Conservation (phyloP, 192 early-diverging fungal genomes). For the Dispira simplex region DNA sequence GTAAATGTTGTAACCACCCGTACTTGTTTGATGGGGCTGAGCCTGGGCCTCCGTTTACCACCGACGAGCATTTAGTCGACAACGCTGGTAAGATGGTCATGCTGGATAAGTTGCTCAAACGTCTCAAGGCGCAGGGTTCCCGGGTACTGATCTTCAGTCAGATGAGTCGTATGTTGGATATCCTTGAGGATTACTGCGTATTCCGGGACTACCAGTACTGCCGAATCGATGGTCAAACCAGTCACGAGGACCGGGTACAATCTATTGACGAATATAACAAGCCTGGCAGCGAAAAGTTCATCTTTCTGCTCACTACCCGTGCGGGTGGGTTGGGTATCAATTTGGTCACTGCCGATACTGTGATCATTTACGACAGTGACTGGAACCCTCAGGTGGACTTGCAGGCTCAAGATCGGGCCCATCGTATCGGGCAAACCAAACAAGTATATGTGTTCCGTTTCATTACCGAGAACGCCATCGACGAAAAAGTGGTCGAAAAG, state of each 20-base stretch:
- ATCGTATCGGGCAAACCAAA: constrained; percentile 98
- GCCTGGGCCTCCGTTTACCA: constrained; percentile 91
- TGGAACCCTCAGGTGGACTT: constrained; percentile 89
- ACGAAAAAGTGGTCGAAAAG: constrained; percentile 93
- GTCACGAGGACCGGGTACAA: constrained; percentile 81
- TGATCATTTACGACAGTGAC: constrained; percentile 92
- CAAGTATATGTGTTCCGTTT: constrained; percentile 95
- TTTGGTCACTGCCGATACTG: constrained; percentile 87
- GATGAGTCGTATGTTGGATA: constrained; percentile 97
- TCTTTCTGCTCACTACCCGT: constrained; percentile 91
- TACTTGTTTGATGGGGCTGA: constrained; percentile 85
- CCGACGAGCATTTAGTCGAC: constrained; percentile 86
- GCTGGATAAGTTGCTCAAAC: constrained; percentile 74
- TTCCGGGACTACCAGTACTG: constrained; percentile 88
- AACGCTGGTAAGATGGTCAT: constrained; percentile 92
- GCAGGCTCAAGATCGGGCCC: constrained; percentile 94
- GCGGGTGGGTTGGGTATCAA: constrained; percentile 98
- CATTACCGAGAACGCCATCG: constrained; percentile 92
- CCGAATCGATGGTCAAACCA: constrained; percentile 91
- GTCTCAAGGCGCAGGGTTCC: constrained; percentile 75
- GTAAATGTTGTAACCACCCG: constrained; percentile 89
- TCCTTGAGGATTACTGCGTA: constrained; percentile 92
- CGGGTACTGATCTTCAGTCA: constrained; percentile 93
- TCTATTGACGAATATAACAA: constrained; percentile 91
- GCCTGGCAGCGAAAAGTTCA: constrained; percentile 81